Conservation (phyloP, 1,284 basidiomycete species). For the Ganoderma resinaceum region DNA sequence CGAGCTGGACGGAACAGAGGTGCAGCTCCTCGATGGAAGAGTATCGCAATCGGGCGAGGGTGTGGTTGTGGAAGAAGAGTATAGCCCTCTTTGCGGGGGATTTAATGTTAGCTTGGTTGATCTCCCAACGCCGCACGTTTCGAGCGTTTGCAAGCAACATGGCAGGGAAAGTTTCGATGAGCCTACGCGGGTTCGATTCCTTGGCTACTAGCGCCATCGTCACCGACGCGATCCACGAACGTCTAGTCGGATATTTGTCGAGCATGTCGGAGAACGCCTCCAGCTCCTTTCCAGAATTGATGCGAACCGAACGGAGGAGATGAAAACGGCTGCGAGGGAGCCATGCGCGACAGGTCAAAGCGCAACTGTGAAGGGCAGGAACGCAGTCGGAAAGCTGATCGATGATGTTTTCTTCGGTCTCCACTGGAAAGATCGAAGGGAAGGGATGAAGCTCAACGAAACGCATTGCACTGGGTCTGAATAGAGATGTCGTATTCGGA, state of each 20-base stretch:
- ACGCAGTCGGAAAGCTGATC: neutral
- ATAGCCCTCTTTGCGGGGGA: neutral
- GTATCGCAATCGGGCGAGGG: neutral
- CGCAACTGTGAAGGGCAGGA: neutral
- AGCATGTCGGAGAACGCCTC: neutral
- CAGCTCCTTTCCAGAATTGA: neutral
- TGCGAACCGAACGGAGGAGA: neutral
- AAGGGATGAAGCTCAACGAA: neutral
- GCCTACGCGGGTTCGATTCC: neutral
- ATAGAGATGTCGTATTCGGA: neutral
- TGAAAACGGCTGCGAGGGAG: neutral
- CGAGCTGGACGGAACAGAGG: neutral
- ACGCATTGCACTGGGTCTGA: neutral
- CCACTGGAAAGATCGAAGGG: neutral
- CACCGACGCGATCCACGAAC: neutral
- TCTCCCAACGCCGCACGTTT: neutral
- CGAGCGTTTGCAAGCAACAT: neutral
- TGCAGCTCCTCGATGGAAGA: neutral
- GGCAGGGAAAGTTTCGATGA: neutral
- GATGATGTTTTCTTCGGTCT: slow-evolving; percentile 7
- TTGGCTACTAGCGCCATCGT: neutral
- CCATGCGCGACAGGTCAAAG: slow-evolving; percentile 15
- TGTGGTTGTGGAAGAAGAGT: neutral
- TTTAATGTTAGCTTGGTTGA: neutral
- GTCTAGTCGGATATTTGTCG: neutral